Evolutionary conservation across 192 early-diverging fungal genomes (phyloP).

Genomic region (Helicostylum pulchrum): DNA sequence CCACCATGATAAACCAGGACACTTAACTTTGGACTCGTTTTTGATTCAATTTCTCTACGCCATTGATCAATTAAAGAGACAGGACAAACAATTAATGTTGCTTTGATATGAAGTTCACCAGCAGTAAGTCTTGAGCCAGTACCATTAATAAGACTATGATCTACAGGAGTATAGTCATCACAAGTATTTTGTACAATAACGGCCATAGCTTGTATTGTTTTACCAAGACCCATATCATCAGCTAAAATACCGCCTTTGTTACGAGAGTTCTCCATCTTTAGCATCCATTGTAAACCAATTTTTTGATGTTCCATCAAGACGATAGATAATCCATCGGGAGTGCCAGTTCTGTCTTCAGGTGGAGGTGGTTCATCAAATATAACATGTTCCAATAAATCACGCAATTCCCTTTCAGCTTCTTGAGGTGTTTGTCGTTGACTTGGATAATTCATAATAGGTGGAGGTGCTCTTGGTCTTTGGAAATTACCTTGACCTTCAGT

Average conservation of each 20-base stretch:
- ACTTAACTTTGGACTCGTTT: constrained; percentile 49
- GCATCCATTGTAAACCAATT: constrained; percentile 59
- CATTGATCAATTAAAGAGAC: constrained; percentile 71
- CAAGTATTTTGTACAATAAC: constrained; percentile 50
- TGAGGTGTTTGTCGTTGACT: constrained; percentile 11
- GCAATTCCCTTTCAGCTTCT: constrained; percentile 17
- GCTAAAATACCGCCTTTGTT: constrained; percentile 58
- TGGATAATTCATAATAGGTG: no score
- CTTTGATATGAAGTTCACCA: constrained; percentile 38
- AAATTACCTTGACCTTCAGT: no score
- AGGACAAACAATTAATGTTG: constrained; percentile 70
- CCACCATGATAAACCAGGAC: constrained; percentile 66
- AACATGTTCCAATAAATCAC: constrained; percentile 35
- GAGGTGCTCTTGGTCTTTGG: no score
- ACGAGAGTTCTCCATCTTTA: constrained; percentile 44
- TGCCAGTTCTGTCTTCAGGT: constrained; percentile 41
- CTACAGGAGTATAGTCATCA: constrained; percentile 5
- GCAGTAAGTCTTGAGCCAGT: background rate
- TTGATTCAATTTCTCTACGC: constrained; percentile 61
- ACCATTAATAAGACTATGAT: background rate
- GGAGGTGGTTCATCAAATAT: constrained; percentile 29
- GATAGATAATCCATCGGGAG: constrained; percentile 45
- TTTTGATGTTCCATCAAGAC: constrained; percentile 56
- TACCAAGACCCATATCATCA: constrained; percentile 73
- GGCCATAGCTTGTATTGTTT: constrained; percentile 74